Conservation (phyloP, 78 protist species). For the Dictyostelium purpureum region DNA sequence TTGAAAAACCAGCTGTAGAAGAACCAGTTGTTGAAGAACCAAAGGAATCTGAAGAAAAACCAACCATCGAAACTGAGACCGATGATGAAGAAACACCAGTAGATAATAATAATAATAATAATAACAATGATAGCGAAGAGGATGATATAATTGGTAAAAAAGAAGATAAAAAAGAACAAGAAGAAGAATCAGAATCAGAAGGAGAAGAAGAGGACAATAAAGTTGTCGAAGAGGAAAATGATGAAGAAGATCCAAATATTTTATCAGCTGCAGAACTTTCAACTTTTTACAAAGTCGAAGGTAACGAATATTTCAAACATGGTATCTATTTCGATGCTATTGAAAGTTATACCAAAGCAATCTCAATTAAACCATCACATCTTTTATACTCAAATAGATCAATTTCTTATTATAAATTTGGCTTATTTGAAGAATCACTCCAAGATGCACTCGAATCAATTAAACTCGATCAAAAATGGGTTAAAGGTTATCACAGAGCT, state of each 20-base stretch:
- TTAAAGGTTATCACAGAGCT: slow-evolving; percentile 49
- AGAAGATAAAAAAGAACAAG: neutral
- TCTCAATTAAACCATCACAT: slow-evolving; percentile 61
- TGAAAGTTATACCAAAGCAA: slow-evolving; percentile 57
- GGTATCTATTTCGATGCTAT: slow-evolving; percentile 36
- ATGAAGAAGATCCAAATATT: slow-evolving; percentile 29
- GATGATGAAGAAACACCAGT: slow-evolving; percentile 1
- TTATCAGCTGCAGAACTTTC: slow-evolving; percentile 21
- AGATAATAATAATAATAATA: neutral
- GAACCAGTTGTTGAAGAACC: neutral
- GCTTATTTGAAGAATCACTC: slow-evolving; percentile 23
- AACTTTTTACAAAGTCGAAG: slow-evolving; percentile 52
- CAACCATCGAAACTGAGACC: neutral
- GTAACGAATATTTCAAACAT: slow-evolving; percentile 53
- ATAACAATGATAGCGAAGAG: neutral
- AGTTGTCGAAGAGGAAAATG: neutral
- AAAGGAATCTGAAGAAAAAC: neutral
- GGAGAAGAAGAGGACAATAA: neutral
- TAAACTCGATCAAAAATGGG: slow-evolving; percentile 9
- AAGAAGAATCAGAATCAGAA: neutral
- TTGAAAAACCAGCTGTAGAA: slow-evolving; percentile 10
- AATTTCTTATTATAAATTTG: slow-evolving; percentile 19
- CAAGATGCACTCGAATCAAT: slow-evolving; percentile 49
- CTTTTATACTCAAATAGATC: slow-evolving; percentile 56
- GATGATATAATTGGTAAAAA: neutral